Evolutionary conservation across 1,139 yeast genomes (phyloP), one percentile per base, ranked within the genome.

Genomic region (Taphrina confusa): DNA sequence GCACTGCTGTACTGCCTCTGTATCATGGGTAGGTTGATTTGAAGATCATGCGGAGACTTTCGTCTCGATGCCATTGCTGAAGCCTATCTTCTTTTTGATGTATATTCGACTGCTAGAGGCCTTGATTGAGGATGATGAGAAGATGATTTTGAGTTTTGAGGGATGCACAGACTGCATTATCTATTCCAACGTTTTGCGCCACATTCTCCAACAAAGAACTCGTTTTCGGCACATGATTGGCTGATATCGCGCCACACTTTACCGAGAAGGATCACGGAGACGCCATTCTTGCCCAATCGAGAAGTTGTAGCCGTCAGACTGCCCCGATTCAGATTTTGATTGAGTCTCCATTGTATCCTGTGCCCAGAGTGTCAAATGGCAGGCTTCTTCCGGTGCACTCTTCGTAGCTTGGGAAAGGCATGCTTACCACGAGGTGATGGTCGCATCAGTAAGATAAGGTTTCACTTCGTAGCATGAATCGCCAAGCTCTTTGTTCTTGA

Each of bases 1-100:
- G 50, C 50, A 18, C 37, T 30, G 25, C 50, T 45, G 25, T 45
- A 45, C n/a, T 25, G 34, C 34, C 37, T 23, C 47, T 42, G 22
- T 30, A 25, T 27, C 20, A 42, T 14, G 16, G 47, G 47, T 6
- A 27, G 47, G 16, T 11, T 27, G 31, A 42, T 42, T 23, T 42
- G 47, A 8, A 42, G 20, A 1, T 23, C 31, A 23, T 23, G 47
- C 25, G 42, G 20, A 9, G 25, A 25, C 8, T 25, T 16, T 4
- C 20, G 23, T 18, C n/a, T 16, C 9, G 23, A 22, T 9, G 20
- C 42, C 42, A 37, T 37, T 22, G n/a, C 20, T 37, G 25, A 2
- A 3, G 39, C 16, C 3, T 9, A 20, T n/a, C 39, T n/a, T n/a
- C n/a, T n/a, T n/a, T n/a, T n/a, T n/a, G n/a, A n/a, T n/a, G n/a